A percentile compares a stretch with the other conserved stretches of the same genome.
These are phyloP conservation scores for Periconia digitata DNA, from an alignment of 2,329 filamentous ascomycete species.

Conservation along the genomic window DNA sequence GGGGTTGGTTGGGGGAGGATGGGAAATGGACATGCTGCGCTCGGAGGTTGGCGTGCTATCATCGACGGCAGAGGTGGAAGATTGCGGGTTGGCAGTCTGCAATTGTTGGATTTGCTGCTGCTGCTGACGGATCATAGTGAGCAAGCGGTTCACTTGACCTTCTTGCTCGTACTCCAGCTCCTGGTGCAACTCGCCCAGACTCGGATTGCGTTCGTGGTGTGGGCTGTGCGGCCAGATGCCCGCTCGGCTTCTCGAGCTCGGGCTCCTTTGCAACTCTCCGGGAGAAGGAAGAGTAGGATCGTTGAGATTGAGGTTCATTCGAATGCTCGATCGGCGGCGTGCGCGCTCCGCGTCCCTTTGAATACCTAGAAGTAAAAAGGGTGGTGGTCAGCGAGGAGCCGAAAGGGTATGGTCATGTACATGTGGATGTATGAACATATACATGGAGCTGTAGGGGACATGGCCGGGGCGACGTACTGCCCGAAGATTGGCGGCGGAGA, in stretches of 20 bases:
- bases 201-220: slow-evolving; percentile 68
- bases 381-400: too few relatives aligned
- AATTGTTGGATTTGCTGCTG: slow-evolving; percentile 69
- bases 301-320: slow-evolving; percentile 70
- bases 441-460: too few relatives aligned
- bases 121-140: slow-evolving; percentile 75
- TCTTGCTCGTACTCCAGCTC: slow-evolving; percentile 79
- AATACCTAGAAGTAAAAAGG: slow-evolving; percentile 21
- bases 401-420: too few relatives aligned
- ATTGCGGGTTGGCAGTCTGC: slow-evolving; percentile 43
- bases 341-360: slow-evolving; percentile 44
- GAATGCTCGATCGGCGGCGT: slow-evolving; percentile 66
- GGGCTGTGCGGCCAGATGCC: slow-evolving; percentile 52
- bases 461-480: slow-evolving; percentile 38
- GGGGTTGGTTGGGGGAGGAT: slow-evolving; percentile 18
- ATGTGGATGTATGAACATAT: too few relatives aligned
- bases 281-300: slow-evolving; percentile 68
- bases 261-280: slow-evolving; percentile 65
- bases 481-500: slow-evolving; percentile 51
- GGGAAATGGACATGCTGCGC: slow-evolving; percentile 48
- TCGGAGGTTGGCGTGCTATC: slow-evolving; percentile 55
- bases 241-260: slow-evolving; percentile 27
- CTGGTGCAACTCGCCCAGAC: slow-evolving; percentile 75
- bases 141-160: slow-evolving; percentile 75
- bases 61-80: slow-evolving; percentile 51